Evolutionary conservation across 371 early-diverging fungal genomes (phyloP).

Genomic region (Zopfochytrium polystomum): DNA sequence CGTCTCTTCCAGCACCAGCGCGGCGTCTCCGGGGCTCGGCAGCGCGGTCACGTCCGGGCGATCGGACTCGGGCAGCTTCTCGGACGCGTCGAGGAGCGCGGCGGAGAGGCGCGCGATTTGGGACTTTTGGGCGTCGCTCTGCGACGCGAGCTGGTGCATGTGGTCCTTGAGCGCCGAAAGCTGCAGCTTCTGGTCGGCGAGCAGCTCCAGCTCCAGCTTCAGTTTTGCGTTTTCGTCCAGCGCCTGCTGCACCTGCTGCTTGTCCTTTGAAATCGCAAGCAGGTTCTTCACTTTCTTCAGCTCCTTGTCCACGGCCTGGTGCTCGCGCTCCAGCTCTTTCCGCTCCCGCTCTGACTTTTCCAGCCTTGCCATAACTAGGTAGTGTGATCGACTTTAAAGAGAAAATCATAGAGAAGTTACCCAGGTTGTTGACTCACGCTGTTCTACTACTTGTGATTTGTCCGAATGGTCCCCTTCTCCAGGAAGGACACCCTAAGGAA

Average conservation of each 20-base stretch:
- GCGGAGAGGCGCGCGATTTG: slow-evolving; percentile 13
- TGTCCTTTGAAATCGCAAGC: slow-evolving; percentile 31
- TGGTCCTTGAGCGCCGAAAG: slow-evolving; percentile 42
- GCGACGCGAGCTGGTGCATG: slow-evolving; percentile 36
- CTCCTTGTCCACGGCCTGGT: slow-evolving; percentile 25
- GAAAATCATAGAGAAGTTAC: no score
- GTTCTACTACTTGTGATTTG: no score
- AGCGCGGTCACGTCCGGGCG: no score
- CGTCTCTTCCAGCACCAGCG: no score
- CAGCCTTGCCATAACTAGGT: no score
- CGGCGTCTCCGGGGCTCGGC: slow-evolving; percentile 5
- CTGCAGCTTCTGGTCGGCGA: slow-evolving; percentile 36
- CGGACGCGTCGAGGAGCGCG: slow-evolving; percentile 14
- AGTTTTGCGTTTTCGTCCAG: slow-evolving; percentile 34
- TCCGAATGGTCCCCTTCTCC: no score
- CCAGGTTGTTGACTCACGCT: no score
- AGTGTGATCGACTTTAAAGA: no score
- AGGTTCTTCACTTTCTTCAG: slow-evolving; percentile 28
- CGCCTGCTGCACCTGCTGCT: slow-evolving; percentile 17
- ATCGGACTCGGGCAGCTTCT: neutral
- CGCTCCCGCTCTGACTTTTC: no score
- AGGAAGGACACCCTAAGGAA: no score
- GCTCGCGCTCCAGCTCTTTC: slow-evolving; percentile 18
- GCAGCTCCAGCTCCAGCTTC: slow-evolving; percentile 34
- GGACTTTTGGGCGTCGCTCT: slow-evolving; percentile 25